Conservation (phyloP, 306 rosid genomes). For the Inga laurina region DNA sequence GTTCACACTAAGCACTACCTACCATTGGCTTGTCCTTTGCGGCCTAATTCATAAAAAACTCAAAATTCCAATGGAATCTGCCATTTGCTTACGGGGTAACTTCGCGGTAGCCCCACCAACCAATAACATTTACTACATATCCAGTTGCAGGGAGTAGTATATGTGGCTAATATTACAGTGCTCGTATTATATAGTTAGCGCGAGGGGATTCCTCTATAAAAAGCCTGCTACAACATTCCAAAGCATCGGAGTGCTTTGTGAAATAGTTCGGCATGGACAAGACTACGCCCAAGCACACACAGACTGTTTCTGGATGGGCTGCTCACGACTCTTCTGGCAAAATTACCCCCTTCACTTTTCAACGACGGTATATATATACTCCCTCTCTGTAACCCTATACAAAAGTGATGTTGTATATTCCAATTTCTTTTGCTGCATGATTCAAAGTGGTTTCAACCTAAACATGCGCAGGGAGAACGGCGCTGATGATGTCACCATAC, state of each 20-base stretch:
- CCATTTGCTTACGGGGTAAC: background rate
- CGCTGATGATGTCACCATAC: constrained; percentile 59
- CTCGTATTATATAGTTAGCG: too few species aligned
- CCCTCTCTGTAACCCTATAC: background rate
- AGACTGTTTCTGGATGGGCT: constrained; percentile 80
- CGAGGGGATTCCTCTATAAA: background rate
- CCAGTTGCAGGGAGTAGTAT: too few species aligned
- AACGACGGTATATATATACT: constrained; percentile 46
- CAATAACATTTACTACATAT: background rate
- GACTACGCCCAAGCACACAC: constrained; percentile 71
- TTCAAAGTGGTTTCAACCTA: background rate
- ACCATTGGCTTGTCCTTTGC: background rate
- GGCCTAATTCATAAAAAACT: background rate
- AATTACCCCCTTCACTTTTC: constrained; percentile 63
- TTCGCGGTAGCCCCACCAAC: background rate
- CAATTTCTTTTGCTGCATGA: background rate
- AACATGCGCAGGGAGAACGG: constrained; percentile 59
- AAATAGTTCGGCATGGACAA: constrained; percentile 43
- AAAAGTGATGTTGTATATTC: too few species aligned
- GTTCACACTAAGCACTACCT: background rate
- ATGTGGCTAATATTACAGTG: background rate
- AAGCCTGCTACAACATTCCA: background rate
- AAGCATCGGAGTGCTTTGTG: background rate
- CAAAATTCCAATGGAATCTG: background rate
- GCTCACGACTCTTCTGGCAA: constrained; percentile 78